A percentile compares a stretch with the other conserved stretches of the same genome.
phyloP scores from a whole-genome alignment of 73 alveolate species.

The Blepharisma japonicum region DNA sequence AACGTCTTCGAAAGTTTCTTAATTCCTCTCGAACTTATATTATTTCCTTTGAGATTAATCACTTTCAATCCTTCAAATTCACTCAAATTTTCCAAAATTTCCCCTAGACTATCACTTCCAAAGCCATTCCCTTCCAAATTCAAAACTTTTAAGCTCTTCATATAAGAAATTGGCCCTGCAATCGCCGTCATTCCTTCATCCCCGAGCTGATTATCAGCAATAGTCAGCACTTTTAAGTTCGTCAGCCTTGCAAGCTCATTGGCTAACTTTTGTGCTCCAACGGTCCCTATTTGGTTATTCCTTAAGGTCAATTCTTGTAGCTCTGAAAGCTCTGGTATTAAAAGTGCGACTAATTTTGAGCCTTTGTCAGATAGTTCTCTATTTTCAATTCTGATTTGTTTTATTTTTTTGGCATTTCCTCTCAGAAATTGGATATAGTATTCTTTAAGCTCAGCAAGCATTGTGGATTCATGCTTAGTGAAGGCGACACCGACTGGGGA shows the following conservation, averaged over 20 bases:
- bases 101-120: too few species aligned
- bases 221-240: neutral
- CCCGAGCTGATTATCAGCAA: neutral
- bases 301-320: neutral
- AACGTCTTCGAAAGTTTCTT: too few species aligned
- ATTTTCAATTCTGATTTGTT: neutral
- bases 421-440: neutral
- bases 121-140: neutral
- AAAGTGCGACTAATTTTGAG: neutral
- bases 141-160: neutral
- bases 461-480: neutral
- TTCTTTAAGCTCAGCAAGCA: neutral
- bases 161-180: neutral
- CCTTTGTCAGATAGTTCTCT: neutral
- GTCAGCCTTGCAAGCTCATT: neutral
- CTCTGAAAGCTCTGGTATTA: neutral
- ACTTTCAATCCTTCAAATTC: too few species aligned
- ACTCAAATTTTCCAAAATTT: too few species aligned
- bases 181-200: neutral
- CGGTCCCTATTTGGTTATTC: neutral
- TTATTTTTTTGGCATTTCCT: neutral
- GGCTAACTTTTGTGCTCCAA: neutral
- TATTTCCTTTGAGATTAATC: too few species aligned
- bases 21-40: too few species aligned
- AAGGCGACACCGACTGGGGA: slow-evolving; percentile 1